Evolutionary conservation across 345 rosid genomes (phyloP), one percentile per base, ranked within the genome.

Genomic region (Anacardium occidentale): DNA sequence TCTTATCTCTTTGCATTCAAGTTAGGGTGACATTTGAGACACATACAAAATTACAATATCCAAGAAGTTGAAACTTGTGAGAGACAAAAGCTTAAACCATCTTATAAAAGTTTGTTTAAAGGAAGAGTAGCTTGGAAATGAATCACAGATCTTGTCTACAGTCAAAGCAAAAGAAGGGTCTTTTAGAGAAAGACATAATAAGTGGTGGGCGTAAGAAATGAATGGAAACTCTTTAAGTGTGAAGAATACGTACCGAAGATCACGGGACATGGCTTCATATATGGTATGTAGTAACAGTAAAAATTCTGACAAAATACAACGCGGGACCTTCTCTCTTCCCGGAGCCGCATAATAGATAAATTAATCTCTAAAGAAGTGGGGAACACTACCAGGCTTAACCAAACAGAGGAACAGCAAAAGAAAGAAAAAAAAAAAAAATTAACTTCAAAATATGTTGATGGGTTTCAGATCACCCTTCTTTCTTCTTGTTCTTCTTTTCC

Each of bases 401-500:
- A 12, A 29, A 18, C 5, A 44, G 6, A 51, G 50, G 9, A 8
- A 58, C 47, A 10, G 2, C 37, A 26, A 34, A n/a, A n/a, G n/a
- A n/a, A n/a, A n/a, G n/a, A n/a, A n/a, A n/a, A n/a, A n/a, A n/a
- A n/a, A n/a, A n/a, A 5, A 40, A 45, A 5, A 10, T 7, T 37
- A 37, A 1, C 42, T 37, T 37, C 9, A 47, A 58, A 66, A 44
- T 34, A 77, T 48, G 25, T 74, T 75, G 81, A 67, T 74, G 17
- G 70, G 75, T 72, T 77, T 37, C 70, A 70, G 84, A 83, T 81
- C 87, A 73, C 45, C 62, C 59, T 42, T 34, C 80, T 42, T 59
- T 71, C 10, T 51, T 22, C 24, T 70, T 45, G 12, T 78, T 62
- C 65, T 81, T 9, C 59, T 67, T 64, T 83, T 73, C 18, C 37